Percentiles rank a stretch among this genome's conserved stretches.
Conservation (phyloP, 331 rosid genomes). For the Saraca asoca region DNA sequence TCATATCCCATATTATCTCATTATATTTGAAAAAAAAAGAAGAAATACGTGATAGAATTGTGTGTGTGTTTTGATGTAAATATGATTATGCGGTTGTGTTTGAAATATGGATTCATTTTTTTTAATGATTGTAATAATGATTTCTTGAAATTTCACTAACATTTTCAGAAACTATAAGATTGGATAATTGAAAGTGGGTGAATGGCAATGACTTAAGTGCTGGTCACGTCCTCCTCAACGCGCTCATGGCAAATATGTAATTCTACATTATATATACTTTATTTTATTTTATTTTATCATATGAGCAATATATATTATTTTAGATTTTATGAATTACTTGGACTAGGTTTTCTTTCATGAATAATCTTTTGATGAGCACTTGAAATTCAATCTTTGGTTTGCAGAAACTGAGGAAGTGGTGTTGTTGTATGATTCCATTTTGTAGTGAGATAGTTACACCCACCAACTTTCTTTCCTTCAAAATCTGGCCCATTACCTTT, state of each 20-base stretch:
- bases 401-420: slow-evolving; percentile 37
- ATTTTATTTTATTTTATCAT: too few relatives aligned
- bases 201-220: slow-evolving; percentile 29
- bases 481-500: slow-evolving; percentile 54
- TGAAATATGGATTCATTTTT: too few relatives aligned
- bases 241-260: background rate
- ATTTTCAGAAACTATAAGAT: background rate
- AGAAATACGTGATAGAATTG: too few relatives aligned
- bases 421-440: slow-evolving; percentile 51
- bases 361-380: slow-evolving; percentile 45
- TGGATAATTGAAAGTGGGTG: background rate
- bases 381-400: background rate
- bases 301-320: too few relatives aligned
- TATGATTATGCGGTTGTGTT: too few relatives aligned
- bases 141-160: background rate
- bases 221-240: slow-evolving; percentile 38
- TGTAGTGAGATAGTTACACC: slow-evolving; percentile 44
- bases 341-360: slow-evolving; percentile 15
- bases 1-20: too few relatives aligned
- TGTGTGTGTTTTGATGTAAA: too few relatives aligned
- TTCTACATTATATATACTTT: too few relatives aligned
- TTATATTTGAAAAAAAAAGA: too few relatives aligned
- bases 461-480: slow-evolving; percentile 60
- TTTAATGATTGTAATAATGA: too few relatives aligned
- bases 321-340: background rate